Conservation (phyloP, 192 early-diverging fungal species). For the Chytriomyces hyalinus region DNA sequence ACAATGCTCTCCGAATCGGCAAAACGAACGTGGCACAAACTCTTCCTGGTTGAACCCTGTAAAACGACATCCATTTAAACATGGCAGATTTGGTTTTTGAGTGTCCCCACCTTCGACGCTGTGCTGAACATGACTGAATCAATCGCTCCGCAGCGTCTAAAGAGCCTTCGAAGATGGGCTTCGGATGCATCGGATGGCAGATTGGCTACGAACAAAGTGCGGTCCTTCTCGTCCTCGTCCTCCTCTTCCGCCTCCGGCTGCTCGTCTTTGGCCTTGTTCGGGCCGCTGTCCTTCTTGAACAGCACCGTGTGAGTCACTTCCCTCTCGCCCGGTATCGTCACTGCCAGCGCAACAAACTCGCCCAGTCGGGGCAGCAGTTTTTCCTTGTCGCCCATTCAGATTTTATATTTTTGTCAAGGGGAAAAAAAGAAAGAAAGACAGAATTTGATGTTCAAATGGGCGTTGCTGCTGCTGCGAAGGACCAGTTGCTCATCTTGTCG, state of each 20-base stretch:
- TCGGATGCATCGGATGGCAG: conserved; percentile 48
- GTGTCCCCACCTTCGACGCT: neutral
- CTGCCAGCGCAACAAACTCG: no score
- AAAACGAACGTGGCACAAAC: conserved; percentile 57
- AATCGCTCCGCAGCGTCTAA: conserved; percentile 51
- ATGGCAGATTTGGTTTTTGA: neutral
- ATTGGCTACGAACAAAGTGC: conserved; percentile 50
- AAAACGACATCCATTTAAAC: neutral
- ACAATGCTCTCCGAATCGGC: conserved; percentile 62
- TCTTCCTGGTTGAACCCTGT: conserved; percentile 12
- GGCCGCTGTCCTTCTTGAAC: no score
- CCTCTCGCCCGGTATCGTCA: no score
- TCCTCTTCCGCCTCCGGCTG: neutral
- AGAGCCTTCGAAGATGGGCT: conserved; percentile 47
- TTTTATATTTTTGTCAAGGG: no score
- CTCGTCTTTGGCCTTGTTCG: conserved; percentile 1
- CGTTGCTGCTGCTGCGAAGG: no score
- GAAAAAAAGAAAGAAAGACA: no score
- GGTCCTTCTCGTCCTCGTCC: neutral
- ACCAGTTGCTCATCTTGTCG: no score
- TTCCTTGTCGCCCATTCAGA: no score
- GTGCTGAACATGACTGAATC: conserved; percentile 32
- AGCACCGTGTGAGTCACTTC: no score
- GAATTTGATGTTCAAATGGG: no score
- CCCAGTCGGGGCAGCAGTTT: no score